Base-by-base conservation (phyloP, 2,329 filamentous ascomycete genomes). In the Domatiomyces globalis region DNA sequence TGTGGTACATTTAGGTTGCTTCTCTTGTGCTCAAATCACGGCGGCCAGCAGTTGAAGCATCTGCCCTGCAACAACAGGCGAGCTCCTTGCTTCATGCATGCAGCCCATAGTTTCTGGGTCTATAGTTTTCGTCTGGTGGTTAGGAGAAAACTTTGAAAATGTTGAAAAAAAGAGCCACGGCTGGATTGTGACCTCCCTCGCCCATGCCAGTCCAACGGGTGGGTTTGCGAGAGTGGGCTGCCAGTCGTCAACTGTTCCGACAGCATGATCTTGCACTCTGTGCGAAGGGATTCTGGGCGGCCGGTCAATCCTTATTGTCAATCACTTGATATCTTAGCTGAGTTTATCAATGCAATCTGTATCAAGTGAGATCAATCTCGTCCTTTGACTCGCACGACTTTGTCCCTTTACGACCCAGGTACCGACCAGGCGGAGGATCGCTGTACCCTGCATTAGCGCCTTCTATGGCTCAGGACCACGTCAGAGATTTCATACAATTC, bases 1-100 rank as follows among this genome's bases (percentile, higher is more conserved):
- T 70, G 66, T 70, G 68, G 68, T 70, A 68, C 55, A 67, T 70
- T 48, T 58, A 46, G 54, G 22, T n/a, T 20, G 8, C 39, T n/a
- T 18, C 17, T 17, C 17, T 36, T 5, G 9, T 50, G 20, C 44
- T 36, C 9, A 7, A 20, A 36, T 33, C 17, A 20, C 20, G 18
- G n/a, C 18, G 12, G 18, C 17, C 25, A 33, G 43, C 56, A 59
- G 58, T 59, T 59, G 57, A 59, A 61, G 58, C 52, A 54, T 59
- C 57, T 59, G 58, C 57, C 54, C 50, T 49, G 45, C 47, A 53
- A 49, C 56, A 59, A 61, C 58, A 61, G 56, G 50, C 58, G 57
- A 58, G 52, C 51, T 51, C 56, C 56, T 59, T 49, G 43, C 54
- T 43, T n/a, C n/a, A n/a, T n/a, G n/a, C 57, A 56, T 45, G 56